Base-by-base conservation (phyloP, 169 alveolate species). In the Plasmodium reichenowi region DNA sequence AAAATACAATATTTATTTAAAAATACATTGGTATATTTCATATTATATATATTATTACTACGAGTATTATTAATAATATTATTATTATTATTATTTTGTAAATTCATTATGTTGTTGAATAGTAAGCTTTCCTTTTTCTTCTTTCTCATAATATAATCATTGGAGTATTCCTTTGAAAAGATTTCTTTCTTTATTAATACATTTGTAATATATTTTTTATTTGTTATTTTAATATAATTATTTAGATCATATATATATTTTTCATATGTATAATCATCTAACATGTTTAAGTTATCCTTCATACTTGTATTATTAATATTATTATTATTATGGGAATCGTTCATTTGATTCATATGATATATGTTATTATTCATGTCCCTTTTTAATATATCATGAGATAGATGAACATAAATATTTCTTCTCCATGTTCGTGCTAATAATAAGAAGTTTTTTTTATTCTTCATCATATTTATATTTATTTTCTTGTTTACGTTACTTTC, bases 371-470 rank as follows among this genome's bases (percentile, higher is more conserved):
- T 52, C 50, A 12, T 50, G 24, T 52, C 73, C 32, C 54, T 26
- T 17, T 59, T 67, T n/a, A 15, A 22, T 22, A 67, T 68, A 24
- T 68, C 50, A 12, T 59, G 29, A 2, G 83, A 15, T 1, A 80
- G 17, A 2, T 80, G 73, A 3, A 52, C 59, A 32, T 80, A 80
- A 9, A 58, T 13, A 47, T 80, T 43, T 67, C 83, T 66, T 48
- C 90, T 24, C 90, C 90, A 80, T 22, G 32, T 45, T 6, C 90
- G 64, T 13, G 83, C 78, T 48, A 80, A 60, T 17, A 24, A 52
- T 20, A 80, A 64, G 67, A 80, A 80, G 48, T 80, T 80, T 9
- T 80, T 74, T 7, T 13, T 12, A 45, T 32, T 32, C 5, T 32
- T 32, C 45, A 32, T 32, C 45, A 32, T 32, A 32, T 32, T 32